Conservation (phyloP, 768 basidiomycete genomes). For the Podaxis sp. region DNA sequence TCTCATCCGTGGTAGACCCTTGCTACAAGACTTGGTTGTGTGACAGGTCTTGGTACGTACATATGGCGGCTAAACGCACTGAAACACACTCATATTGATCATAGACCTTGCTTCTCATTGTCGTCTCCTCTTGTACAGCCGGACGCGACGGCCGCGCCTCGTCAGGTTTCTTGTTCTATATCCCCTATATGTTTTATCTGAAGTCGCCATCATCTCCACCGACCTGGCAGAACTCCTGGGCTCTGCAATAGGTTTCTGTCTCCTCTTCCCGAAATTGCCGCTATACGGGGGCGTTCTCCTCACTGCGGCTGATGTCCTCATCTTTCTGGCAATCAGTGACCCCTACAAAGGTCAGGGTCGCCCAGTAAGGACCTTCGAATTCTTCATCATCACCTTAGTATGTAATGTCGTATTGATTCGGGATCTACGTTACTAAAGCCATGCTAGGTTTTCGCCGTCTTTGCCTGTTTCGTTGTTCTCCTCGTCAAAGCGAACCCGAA, state of each 20-base stretch:
- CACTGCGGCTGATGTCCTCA: constrained; percentile 56
- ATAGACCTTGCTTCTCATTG: constrained; percentile 61
- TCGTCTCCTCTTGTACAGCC: constrained; percentile 52
- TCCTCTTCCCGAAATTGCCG: constrained; percentile 58
- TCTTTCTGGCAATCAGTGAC: constrained; percentile 61
- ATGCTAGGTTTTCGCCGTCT: constrained; percentile 51
- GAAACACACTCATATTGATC: background rate
- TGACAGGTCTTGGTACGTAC: constrained; percentile 57
- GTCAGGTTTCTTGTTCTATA: constrained; percentile 50
- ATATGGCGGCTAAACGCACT: background rate
- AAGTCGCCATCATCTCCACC: constrained; percentile 64
- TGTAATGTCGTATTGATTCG: constrained; percentile 26
- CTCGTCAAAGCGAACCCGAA: constrained; percentile 59
- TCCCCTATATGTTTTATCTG: constrained; percentile 52
- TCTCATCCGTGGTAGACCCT: constrained; percentile 42
- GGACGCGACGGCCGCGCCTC: constrained; percentile 44
- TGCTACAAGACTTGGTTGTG: constrained; percentile 65
- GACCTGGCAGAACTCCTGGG: constrained; percentile 71
- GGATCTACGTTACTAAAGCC: constrained; percentile 18
- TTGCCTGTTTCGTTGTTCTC: constrained; percentile 66
- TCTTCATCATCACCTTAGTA: constrained; percentile 51
- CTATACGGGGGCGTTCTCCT: constrained; percentile 56
- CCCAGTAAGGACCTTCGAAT: constrained; percentile 60
- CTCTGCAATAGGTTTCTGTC: constrained; percentile 66
- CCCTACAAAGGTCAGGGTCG: constrained; percentile 48